Evolutionary conservation across 2,329 filamentous ascomycete genomes (phyloP).

Genomic region (Epichloe glyceriae): DNA sequence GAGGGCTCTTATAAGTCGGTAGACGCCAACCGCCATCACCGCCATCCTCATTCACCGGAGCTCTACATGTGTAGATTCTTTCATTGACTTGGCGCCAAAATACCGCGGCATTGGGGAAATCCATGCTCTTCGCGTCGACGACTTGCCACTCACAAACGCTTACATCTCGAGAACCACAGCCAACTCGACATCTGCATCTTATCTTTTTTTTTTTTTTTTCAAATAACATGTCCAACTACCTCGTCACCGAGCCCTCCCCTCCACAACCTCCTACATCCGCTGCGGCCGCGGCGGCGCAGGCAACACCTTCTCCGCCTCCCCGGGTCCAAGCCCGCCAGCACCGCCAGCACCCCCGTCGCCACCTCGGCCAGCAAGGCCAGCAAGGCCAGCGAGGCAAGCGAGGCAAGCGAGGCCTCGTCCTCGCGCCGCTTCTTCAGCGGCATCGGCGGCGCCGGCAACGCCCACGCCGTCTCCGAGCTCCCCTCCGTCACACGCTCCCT

Average conservation of each 20-base stretch:
- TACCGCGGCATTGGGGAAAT: no score
- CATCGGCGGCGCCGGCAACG: slow-evolving; percentile 55
- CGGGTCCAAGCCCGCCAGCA: not conserved
- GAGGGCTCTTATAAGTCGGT: no score
- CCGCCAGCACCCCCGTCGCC: no score
- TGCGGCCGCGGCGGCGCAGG: slow-evolving; percentile 43
- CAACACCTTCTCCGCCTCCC: slow-evolving; percentile 39
- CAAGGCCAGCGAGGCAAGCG: slow-evolving; percentile 18
- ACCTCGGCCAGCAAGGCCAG: slow-evolving; percentile 19
- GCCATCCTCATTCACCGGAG: no score
- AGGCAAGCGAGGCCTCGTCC: slow-evolving; percentile 19
- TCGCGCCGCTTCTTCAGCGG: slow-evolving; percentile 48
- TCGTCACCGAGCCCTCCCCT: slow-evolving; percentile 20
- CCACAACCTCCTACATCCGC: slow-evolving; percentile 27
- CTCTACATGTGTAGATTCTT: no score
- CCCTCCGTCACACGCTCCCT: slow-evolving; percentile 32
- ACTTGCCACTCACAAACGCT: no score
- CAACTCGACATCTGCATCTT: no score
- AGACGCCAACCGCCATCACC: no score
- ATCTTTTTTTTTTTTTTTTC: no score
- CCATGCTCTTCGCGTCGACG: no score
- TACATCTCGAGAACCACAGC: no score
- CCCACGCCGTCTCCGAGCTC: slow-evolving; percentile 30
- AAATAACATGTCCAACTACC: slow-evolving; percentile 13
- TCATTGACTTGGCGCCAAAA: no score